These are phyloP conservation scores for Phytophthora fragariaefolia DNA, from an alignment of 352 stramenopile species.

Conservation along the genomic window DNA sequence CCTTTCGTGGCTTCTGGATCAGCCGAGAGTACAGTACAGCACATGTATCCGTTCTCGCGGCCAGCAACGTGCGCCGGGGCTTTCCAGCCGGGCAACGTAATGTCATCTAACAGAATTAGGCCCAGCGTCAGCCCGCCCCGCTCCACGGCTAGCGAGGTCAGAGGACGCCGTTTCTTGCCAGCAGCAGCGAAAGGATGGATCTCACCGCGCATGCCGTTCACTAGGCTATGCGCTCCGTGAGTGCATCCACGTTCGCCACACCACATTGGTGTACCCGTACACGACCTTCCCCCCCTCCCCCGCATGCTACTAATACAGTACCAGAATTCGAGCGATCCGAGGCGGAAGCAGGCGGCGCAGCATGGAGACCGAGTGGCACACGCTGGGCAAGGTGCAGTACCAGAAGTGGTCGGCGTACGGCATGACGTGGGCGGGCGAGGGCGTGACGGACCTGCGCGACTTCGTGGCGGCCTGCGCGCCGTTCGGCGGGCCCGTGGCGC, in stretches of 20 bases:
- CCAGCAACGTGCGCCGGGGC: neutral
- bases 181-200: neutral
- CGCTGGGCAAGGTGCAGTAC: constrained; percentile 87
- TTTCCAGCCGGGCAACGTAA: neutral
- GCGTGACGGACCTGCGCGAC: constrained; percentile 71
- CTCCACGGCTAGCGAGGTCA: too few relatives aligned
- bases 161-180: constrained; percentile 1
- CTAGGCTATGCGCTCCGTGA: too few relatives aligned
- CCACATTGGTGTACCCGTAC: neutral
- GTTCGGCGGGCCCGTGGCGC: constrained; percentile 73
- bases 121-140: too few relatives aligned
- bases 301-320: neutral
- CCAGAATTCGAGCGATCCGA: neutral
- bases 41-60: too few relatives aligned
- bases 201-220: too few relatives aligned
- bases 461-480: constrained; percentile 64
- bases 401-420: constrained; percentile 85
- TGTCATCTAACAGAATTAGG: neutral
- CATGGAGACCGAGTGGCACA: constrained; percentile 87
- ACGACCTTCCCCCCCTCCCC: neutral
- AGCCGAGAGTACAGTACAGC: too few relatives aligned
- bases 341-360: neutral
- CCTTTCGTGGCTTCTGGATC: too few relatives aligned
- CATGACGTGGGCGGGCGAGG: constrained; percentile 59
- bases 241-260: neutral